Percentiles rank a stretch among this genome's conserved stretches.
Evolutionary conservation across 164 flowering plant genomes (phyloP).

Genomic region (Aristolochia fimbriata): DNA sequence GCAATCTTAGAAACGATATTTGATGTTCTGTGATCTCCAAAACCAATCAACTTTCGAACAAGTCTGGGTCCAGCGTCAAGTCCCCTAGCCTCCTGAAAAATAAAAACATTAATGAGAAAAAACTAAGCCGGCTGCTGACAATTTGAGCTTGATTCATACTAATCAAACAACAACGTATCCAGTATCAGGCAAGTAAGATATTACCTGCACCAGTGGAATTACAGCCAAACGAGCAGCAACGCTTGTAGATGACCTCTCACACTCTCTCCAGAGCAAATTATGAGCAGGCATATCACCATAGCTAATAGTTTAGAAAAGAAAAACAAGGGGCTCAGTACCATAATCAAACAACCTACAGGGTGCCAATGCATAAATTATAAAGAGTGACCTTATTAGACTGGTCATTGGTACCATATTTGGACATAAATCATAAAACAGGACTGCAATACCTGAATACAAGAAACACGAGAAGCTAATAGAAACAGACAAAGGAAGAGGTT

Average conservation of each 20-base stretch:
- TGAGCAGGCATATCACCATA: constrained; percentile 99
- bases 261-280: constrained; percentile 93
- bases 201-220: constrained; percentile 91
- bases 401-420: too few relatives aligned
- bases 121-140: not conserved
- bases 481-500: too few relatives aligned
- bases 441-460: too few relatives aligned
- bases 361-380: too few relatives aligned
- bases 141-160: not conserved
- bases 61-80: constrained; percentile 98
- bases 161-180: too few relatives aligned
- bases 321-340: too few relatives aligned
- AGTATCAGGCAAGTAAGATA: not conserved
- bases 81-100: constrained; percentile 87
- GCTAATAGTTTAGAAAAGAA: constrained; percentile 17
- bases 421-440: too few relatives aligned
- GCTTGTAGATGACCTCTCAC: constrained; percentile 73
- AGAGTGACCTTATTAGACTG: too few relatives aligned
- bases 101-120: not conserved
- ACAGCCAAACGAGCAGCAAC: constrained; percentile 86
- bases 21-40: constrained; percentile 75
- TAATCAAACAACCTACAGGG: too few relatives aligned
- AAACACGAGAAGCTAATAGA: too few relatives aligned
- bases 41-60: constrained; percentile 74
- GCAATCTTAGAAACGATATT: constrained; percentile 73